phyloP scores from a whole-genome alignment of 495 filamentous ascomycete species.

The Amphirosellinia nigrospora region DNA sequence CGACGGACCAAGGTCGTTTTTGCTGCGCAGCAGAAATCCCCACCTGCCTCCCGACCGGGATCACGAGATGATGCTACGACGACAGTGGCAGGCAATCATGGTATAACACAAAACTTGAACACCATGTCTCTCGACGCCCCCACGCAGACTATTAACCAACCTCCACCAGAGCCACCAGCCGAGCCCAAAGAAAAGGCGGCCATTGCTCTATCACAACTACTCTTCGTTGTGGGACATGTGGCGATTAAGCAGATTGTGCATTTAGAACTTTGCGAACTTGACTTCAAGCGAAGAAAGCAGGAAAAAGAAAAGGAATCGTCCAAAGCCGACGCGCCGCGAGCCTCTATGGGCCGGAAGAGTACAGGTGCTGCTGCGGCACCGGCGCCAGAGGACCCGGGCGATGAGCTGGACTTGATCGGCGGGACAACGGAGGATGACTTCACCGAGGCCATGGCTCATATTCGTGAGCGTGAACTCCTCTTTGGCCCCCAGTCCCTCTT shows the following conservation, averaged over 20 bases:
- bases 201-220: slow-evolving; percentile 81
- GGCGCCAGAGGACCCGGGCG: slow-evolving; percentile 61
- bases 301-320: slow-evolving; percentile 82
- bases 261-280: slow-evolving; percentile 93
- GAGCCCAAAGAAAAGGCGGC: slow-evolving; percentile 65
- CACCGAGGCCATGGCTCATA: slow-evolving; percentile 91
- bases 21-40: slow-evolving; percentile 36
- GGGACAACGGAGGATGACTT: slow-evolving; percentile 99
- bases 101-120: slow-evolving; percentile 39
- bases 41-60: slow-evolving; percentile 45
- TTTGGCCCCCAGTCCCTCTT: slow-evolving; percentile 87
- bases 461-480: slow-evolving; percentile 91
- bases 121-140: slow-evolving; percentile 39
- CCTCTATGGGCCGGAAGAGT: slow-evolving; percentile 54
- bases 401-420: slow-evolving; percentile 95
- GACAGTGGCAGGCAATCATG: slow-evolving; percentile 33
- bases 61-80: slow-evolving; percentile 48
- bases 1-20: slow-evolving; percentile 89
- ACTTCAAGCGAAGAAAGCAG: slow-evolving; percentile 95
- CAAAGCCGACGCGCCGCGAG: slow-evolving; percentile 43
- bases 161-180: slow-evolving; percentile 43
- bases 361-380: slow-evolving; percentile 42
- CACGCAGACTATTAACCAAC: slow-evolving; percentile 44
- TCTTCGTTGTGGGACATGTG: slow-evolving; percentile 96
- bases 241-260: slow-evolving; percentile 99